Conservation (phyloP, 2,329 filamentous ascomycete genomes). For the Talaromyces verruculosus region DNA sequence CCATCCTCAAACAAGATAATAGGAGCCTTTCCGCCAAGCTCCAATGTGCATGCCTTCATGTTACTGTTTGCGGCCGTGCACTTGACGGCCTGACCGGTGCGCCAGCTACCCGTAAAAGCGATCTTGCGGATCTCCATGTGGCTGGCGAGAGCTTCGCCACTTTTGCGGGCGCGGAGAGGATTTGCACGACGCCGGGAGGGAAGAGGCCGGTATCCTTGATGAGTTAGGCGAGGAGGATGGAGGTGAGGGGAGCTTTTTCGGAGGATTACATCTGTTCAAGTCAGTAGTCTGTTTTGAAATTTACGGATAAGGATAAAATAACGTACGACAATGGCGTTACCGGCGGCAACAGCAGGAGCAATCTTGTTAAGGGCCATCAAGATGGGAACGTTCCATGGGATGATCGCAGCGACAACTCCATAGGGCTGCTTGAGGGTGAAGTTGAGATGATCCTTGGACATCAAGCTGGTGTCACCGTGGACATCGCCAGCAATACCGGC, state of each 20-base stretch:
- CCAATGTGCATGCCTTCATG: slow-evolving; percentile 56
- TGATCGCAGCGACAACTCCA: slow-evolving; percentile 47
- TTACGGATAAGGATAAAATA: too few relatives aligned
- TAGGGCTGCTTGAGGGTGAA: slow-evolving; percentile 2
- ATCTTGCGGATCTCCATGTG: slow-evolving; percentile 59
- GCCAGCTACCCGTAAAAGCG: slow-evolving; percentile 58
- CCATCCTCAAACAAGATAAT: slow-evolving; percentile 57
- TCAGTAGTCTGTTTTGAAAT: too few relatives aligned
- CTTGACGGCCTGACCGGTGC: slow-evolving; percentile 53
- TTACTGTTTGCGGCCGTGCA: slow-evolving; percentile 58
- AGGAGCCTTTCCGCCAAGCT: slow-evolving; percentile 57
- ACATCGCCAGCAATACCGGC: slow-evolving; percentile 47
- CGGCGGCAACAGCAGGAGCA: slow-evolving; percentile 51
- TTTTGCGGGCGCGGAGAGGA: slow-evolving; percentile 58
- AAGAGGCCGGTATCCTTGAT: slow-evolving; percentile 55
- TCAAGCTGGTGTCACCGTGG: neutral
- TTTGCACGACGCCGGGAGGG: slow-evolving; percentile 57
- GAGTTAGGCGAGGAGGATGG: slow-evolving; percentile 55
- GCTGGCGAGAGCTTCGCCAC: slow-evolving; percentile 55
- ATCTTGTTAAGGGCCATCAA: slow-evolving; percentile 48
- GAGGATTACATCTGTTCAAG: slow-evolving; percentile 49
- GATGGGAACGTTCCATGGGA: slow-evolving; percentile 56
- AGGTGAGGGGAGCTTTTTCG: slow-evolving; percentile 55
- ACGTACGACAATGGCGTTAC: slow-evolving; percentile 50
- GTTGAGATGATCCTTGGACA: slow-evolving; percentile 67